phyloP scores from a whole-genome alignment of 2,329 filamentous ascomycete species.

The Diaporthe batatas region DNA sequence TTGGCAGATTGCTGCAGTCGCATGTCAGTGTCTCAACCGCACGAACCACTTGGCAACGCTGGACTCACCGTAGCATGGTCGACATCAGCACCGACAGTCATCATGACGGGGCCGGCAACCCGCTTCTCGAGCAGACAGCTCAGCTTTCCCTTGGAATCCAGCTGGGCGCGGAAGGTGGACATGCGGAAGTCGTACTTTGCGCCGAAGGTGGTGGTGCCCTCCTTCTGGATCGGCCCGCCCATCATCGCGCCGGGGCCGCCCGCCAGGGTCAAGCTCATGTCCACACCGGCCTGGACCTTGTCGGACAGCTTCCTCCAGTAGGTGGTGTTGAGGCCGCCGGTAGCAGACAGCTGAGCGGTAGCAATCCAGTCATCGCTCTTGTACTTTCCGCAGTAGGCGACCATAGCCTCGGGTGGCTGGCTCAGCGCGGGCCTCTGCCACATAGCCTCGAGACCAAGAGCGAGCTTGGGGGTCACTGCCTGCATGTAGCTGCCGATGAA shows the following conservation, averaged over 20 bases:
- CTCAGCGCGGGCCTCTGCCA: constrained; percentile 90
- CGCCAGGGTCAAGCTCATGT: constrained; percentile 89
- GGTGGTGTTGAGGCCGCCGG: constrained; percentile 88
- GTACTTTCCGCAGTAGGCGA: constrained; percentile 94
- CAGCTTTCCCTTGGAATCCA: constrained; percentile 95
- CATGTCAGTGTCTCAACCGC: constrained; percentile 47
- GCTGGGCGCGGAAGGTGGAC: constrained; percentile 94
- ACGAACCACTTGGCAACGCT: background rate
- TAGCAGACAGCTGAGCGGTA: constrained; percentile 88
- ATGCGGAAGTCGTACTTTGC: constrained; percentile 99
- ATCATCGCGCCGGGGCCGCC: constrained; percentile 76
- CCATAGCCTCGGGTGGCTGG: constrained; percentile 88
- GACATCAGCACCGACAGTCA: constrained; percentile 96
- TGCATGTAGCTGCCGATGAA: constrained; percentile 97
- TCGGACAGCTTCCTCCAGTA: constrained; percentile 96
- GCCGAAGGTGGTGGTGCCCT: constrained; percentile 91
- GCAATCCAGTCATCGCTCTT: constrained; percentile 94
- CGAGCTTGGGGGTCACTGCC: constrained; percentile 86
- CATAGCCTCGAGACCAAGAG: constrained; percentile 90
- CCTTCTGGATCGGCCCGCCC: constrained; percentile 82
- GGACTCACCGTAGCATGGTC: constrained; percentile 91
- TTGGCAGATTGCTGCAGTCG: constrained; percentile 86
- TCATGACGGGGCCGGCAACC: constrained; percentile 89
- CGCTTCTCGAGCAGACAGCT: constrained; percentile 95
- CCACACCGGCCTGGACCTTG: constrained; percentile 95